These are phyloP conservation scores for Ailanthus altissimus DNA, from an alignment of 345 rosid genomes.

Conservation along the genomic window DNA sequence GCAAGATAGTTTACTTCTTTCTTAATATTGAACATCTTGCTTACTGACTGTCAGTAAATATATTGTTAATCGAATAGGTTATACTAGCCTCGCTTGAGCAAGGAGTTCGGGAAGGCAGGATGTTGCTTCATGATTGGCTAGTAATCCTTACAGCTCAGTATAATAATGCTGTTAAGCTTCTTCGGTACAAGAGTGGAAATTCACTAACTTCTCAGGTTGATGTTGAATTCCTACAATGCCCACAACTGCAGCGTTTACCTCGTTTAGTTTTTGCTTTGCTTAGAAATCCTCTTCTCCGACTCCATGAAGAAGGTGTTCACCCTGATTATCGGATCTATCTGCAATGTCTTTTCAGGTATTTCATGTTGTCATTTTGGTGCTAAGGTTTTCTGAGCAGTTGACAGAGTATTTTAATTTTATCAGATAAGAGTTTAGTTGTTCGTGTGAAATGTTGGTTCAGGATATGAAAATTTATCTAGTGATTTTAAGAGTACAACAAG, in stretches of 20 bases:
- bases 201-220: constrained; percentile 66
- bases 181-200: constrained; percentile 63
- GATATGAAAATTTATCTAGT: neutral
- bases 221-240: constrained; percentile 88
- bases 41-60: neutral
- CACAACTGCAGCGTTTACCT: constrained; percentile 84
- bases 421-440: neutral
- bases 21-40: neutral
- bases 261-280: constrained; percentile 91
- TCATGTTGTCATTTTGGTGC: constrained; percentile 2
- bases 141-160: constrained; percentile 85
- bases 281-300: constrained; percentile 86
- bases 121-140: constrained; percentile 95
- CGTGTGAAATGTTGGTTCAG: neutral
- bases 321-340: constrained; percentile 90
- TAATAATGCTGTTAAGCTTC: constrained; percentile 69
- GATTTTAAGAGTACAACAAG: neutral
- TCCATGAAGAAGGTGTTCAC: constrained; percentile 99
- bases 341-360: constrained; percentile 97
- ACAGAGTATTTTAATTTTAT: constrained; percentile 1
- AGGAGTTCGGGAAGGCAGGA: constrained; percentile 95
- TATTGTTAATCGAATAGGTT: constrained; percentile 43
- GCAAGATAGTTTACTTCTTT: neutral
- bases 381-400: constrained; percentile 10
- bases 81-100: constrained; percentile 86